phyloP scores from a whole-genome alignment of 2,329 filamentous ascomycete species.

The Curvularia hawaiiensis region DNA sequence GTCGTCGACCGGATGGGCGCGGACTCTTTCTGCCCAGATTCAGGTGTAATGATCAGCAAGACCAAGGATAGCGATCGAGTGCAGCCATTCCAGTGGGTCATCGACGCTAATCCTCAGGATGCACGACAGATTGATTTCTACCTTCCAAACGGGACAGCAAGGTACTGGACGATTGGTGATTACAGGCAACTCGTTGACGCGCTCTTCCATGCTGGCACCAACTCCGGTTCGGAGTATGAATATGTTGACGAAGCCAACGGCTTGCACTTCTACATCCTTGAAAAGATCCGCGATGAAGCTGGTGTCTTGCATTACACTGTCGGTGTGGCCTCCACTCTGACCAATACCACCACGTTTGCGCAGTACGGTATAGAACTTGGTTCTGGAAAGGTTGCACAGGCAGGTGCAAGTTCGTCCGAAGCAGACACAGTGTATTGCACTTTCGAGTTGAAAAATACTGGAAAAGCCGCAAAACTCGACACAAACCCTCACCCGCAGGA shows the following conservation, averaged over 20 bases:
- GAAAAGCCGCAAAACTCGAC: background rate
- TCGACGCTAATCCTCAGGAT: constrained; percentile 61
- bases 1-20: constrained; percentile 61
- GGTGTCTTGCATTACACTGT: constrained; percentile 58
- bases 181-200: constrained; percentile 61
- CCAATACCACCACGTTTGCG: background rate
- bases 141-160: constrained; percentile 54
- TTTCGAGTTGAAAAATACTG: background rate
- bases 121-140: constrained; percentile 58
- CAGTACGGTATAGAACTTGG: background rate
- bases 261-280: constrained; percentile 58
- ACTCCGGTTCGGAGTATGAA: constrained; percentile 58
- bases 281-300: constrained; percentile 48
- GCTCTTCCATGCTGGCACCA: constrained; percentile 60
- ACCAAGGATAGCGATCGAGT: constrained; percentile 52
- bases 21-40: constrained; percentile 59
- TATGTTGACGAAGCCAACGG: constrained; percentile 55
- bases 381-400: background rate
- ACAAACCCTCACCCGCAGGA: background rate
- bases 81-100: constrained; percentile 60
- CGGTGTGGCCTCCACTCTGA: constrained; percentile 52
- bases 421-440: background rate
- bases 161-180: constrained; percentile 58
- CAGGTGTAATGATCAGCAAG: constrained; percentile 61
- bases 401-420: background rate